A percentile compares a stretch with the other conserved stretches of the same genome.
Evolutionary conservation across 345 rosid genomes (phyloP).

Genomic region (Cardamine resedifolia): DNA sequence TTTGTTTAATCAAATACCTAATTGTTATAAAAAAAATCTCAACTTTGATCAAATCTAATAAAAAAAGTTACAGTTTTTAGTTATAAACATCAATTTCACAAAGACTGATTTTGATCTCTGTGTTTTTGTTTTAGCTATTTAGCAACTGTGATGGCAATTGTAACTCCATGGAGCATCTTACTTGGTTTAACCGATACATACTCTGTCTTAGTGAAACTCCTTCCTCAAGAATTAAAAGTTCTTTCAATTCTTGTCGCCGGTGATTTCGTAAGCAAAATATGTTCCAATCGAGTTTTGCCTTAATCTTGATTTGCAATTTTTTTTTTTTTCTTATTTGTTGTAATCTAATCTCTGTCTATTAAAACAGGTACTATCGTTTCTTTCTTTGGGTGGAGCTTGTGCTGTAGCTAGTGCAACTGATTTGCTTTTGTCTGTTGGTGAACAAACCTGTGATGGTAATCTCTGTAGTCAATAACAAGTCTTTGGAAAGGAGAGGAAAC

Average conservation of each 20-base stretch:
- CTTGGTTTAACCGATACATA: constrained; percentile 56
- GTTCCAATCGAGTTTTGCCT: background rate
- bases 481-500: too few relatives aligned
- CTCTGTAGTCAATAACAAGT: constrained; percentile 58
- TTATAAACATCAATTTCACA: background rate
- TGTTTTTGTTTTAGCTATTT: constrained; percentile 47
- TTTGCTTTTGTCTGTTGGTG: constrained; percentile 34
- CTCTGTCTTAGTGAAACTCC: constrained; percentile 46
- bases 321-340: background rate
- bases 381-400: constrained; percentile 62
- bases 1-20: background rate
- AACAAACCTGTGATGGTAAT: constrained; percentile 36
- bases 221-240: constrained; percentile 48
- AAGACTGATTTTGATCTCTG: background rate
- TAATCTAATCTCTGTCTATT: background rate
- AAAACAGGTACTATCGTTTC: constrained; percentile 56
- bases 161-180: constrained; percentile 63
- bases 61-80: too few relatives aligned
- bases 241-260: constrained; percentile 45
- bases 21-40: background rate
- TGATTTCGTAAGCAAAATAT: constrained; percentile 53
- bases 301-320: background rate
- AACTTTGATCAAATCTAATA: background rate
- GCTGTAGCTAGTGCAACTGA: constrained; percentile 56
- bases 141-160: constrained; percentile 67